A percentile compares a stretch with the other conserved stretches of the same genome.
Conservation (phyloP, 2,329 filamentous ascomycete species). For the Cordyceps fumosorosea region DNA sequence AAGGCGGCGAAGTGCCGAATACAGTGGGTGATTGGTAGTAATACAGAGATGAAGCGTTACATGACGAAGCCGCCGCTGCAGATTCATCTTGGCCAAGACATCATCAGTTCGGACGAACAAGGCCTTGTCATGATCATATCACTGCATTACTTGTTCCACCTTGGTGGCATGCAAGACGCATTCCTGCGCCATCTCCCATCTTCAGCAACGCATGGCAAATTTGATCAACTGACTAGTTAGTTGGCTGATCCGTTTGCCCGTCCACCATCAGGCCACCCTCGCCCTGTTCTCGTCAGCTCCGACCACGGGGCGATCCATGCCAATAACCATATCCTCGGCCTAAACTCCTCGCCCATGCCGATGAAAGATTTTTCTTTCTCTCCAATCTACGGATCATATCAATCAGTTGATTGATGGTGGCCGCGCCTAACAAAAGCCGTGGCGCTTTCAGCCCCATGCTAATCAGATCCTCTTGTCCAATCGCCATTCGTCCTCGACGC, state of each 20-base stretch:
- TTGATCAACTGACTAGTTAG: too few species aligned
- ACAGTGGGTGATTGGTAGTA: neutral
- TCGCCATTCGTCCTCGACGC: neutral
- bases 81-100: too few species aligned
- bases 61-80: too few species aligned
- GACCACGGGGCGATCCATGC: neutral
- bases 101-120: too few species aligned
- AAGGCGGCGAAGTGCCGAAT: neutral
- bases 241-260: too few species aligned
- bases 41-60: too few species aligned
- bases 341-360: neutral
- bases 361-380: neutral
- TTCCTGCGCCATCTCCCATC: neutral
- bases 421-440: neutral
- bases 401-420: slow-evolving; percentile 5
- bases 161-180: too few species aligned
- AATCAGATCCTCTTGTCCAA: slow-evolving; percentile 11
- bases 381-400: neutral
- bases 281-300: neutral
- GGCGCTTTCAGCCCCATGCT: slow-evolving; percentile 2
- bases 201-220: too few species aligned
- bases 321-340: neutral
- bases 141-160: too few species aligned
- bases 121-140: too few species aligned
- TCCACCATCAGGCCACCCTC: neutral